phyloP scores from a whole-genome alignment of 306 rosid species.

The Sicyos baderoa region DNA sequence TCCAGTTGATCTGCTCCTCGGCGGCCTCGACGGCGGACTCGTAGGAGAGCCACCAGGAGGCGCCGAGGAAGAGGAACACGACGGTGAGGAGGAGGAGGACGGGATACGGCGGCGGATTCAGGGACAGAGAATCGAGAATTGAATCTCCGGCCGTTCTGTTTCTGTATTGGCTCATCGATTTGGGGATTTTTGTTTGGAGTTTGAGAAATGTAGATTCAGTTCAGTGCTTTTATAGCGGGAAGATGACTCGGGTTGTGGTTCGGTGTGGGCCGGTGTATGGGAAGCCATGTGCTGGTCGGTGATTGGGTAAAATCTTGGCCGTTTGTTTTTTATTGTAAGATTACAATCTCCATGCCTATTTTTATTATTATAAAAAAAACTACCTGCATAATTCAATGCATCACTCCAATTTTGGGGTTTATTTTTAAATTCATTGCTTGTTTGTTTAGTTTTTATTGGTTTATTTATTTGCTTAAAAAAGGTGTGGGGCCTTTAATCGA shows the following conservation, averaged over 20 bases:
- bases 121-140: conserved; percentile 44
- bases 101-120: conserved; percentile 63
- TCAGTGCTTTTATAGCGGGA: conserved; percentile 9
- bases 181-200: not conserved
- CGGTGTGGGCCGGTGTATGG: conserved; percentile 5
- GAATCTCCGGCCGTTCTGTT: conserved; percentile 38
- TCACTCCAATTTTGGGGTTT: not conserved
- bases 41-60: conserved; percentile 52
- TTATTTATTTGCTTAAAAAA: too few relatives aligned
- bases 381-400: not conserved
- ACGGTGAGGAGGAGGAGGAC: conserved; percentile 54
- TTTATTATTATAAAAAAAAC: too few relatives aligned
- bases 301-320: not conserved
- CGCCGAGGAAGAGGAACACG: conserved; percentile 42
- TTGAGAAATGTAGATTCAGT: not conserved
- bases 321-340: not conserved
- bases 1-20: conserved; percentile 44
- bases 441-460: not conserved
- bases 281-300: not conserved
- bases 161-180: conserved; percentile 14
- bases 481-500: too few relatives aligned
- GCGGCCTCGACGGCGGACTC: conserved; percentile 52
- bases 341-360: not conserved
- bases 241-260: not conserved
- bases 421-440: too few relatives aligned